Conservation (phyloP, 169 alveolate species). For the Eimeria zaria region DNA sequence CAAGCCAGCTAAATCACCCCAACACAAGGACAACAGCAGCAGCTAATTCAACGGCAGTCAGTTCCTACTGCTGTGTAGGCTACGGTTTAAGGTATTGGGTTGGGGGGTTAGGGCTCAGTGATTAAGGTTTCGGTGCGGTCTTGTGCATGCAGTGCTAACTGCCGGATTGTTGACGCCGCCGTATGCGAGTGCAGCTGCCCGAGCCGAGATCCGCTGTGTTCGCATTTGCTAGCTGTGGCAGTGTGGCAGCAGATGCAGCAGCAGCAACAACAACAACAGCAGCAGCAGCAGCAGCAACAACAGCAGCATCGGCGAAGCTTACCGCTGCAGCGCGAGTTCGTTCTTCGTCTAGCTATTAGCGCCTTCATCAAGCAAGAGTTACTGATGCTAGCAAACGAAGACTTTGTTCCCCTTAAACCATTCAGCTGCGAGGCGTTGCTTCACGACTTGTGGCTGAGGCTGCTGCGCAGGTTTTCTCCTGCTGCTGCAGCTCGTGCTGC, state of each 20-base stretch:
- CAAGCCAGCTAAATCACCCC: too few species aligned
- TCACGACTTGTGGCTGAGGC: not conserved
- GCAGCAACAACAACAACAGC: too few species aligned
- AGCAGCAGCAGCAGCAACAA: slow-evolving; percentile 12
- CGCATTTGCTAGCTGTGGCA: slow-evolving; percentile 81
- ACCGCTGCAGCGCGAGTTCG: not conserved
- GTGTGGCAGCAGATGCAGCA: slow-evolving; percentile 46
- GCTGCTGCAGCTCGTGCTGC: slow-evolving; percentile 77
- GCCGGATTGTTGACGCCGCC: slow-evolving; percentile 83
- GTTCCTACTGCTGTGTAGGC: too few species aligned
- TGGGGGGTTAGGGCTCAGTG: too few species aligned
- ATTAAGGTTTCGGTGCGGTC: not conserved
- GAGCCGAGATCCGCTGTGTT: slow-evolving; percentile 65
- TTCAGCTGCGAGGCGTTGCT: slow-evolving; percentile 38
- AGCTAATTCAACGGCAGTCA: too few species aligned
- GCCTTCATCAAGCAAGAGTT: slow-evolving; percentile 54
- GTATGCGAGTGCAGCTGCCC: slow-evolving; percentile 86
- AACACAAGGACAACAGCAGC: too few species aligned
- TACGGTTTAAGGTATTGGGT: too few species aligned
- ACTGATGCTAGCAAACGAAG: not conserved
- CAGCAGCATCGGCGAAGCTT: not conserved
- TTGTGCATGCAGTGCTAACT: slow-evolving; percentile 71
- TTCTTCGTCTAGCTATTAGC: slow-evolving; percentile 53
- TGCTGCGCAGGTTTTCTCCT: slow-evolving; percentile 44
- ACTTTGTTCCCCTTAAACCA: slow-evolving; percentile 24